phyloP scores from a whole-genome alignment of 192 early-diverging fungal genomes.

The Allomyces macrogynus region DNA sequence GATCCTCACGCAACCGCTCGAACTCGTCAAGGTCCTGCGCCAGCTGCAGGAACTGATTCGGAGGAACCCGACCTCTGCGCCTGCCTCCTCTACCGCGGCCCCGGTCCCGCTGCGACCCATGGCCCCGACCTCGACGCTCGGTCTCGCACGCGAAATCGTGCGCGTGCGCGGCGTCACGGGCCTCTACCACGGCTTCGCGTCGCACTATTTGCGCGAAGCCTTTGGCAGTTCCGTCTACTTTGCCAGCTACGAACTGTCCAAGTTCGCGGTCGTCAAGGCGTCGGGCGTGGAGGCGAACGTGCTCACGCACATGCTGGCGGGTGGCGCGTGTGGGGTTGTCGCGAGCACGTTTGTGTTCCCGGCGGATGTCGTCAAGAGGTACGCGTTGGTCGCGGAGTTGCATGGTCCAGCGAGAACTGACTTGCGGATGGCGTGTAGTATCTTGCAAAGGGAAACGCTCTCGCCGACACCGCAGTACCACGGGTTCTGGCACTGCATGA shows the following conservation, averaged over 20 bases:
- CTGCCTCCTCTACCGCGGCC: neutral
- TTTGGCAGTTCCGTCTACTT: slow-evolving; percentile 56
- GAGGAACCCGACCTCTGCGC: neutral
- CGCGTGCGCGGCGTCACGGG: slow-evolving; percentile 22
- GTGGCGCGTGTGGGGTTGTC: slow-evolving; percentile 52
- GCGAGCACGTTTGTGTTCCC: slow-evolving; percentile 64
- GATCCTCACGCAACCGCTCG: slow-evolving; percentile 47
- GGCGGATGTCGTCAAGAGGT: slow-evolving; percentile 53
- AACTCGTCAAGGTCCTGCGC: slow-evolving; percentile 55
- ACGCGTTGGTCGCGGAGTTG: too few relatives aligned
- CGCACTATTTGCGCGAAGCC: slow-evolving; percentile 34
- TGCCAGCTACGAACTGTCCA: slow-evolving; percentile 41
- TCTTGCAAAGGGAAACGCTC: slow-evolving; percentile 52
- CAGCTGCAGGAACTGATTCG: slow-evolving; percentile 39
- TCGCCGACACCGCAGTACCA: slow-evolving; percentile 18
- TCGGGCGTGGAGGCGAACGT: slow-evolving; percentile 2
- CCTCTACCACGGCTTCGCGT: slow-evolving; percentile 18
- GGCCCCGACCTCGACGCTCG: neutral
- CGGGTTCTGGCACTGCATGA: slow-evolving; percentile 21
- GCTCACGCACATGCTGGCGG: slow-evolving; percentile 52
- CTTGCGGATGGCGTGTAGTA: too few relatives aligned
- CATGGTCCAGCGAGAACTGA: too few relatives aligned
- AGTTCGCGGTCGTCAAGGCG: slow-evolving; percentile 21
- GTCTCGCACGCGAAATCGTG: slow-evolving; percentile 26
- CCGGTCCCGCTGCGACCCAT: neutral